Evolutionary conservation across 2,329 filamentous ascomycete genomes (phyloP).

Genomic region (Fusarium neocosmosporiellum): DNA sequence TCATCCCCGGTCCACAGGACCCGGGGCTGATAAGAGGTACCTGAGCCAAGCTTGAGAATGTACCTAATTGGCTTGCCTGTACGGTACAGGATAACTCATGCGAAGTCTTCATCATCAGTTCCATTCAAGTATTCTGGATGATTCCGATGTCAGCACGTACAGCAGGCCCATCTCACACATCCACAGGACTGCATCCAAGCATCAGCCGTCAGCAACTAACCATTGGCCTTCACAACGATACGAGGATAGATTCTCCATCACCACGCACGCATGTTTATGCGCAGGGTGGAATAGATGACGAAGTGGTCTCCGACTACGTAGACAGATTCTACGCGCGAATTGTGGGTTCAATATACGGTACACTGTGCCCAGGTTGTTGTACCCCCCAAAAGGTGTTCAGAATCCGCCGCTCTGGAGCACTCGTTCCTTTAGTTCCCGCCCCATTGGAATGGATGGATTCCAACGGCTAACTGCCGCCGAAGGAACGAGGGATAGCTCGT

Average conservation of each 20-base stretch:
- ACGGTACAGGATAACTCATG: not conserved
- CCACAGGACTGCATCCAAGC: not conserved
- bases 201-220: slow-evolving; percentile 1
- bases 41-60: not conserved
- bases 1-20: not conserved
- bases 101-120: not conserved
- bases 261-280: not conserved
- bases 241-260: not conserved
- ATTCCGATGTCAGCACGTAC: not conserved
- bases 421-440: not conserved
- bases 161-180: slow-evolving; percentile 1
- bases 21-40: slow-evolving; percentile 1
- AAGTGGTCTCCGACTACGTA: not conserved
- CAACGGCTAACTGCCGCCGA: not conserved
- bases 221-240: not conserved
- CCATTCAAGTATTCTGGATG: not conserved
- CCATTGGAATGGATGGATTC: not conserved
- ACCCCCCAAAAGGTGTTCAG: not conserved
- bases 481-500: not conserved
- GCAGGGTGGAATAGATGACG: not conserved
- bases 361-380: not conserved
- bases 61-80: not conserved
- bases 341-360: not conserved
- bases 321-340: not conserved
- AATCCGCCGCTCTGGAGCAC: not conserved